Percentiles rank a stretch among this genome's conserved stretches.
Conservation (phyloP, 108 stramenopile genomes). For the Pseudonitzschia multiseries region DNA sequence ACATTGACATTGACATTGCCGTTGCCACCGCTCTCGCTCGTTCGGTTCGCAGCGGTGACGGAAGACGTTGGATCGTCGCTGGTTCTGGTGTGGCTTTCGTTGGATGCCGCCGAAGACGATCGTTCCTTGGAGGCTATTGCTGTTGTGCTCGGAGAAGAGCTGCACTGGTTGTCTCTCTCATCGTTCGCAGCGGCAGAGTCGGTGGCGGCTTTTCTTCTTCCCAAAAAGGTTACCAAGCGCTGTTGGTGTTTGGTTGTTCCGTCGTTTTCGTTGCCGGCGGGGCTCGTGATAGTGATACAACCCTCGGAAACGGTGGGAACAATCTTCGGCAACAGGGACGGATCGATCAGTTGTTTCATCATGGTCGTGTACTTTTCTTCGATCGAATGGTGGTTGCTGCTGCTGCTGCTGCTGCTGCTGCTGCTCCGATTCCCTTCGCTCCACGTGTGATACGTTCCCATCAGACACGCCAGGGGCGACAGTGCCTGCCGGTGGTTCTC, state of each 20-base stretch:
- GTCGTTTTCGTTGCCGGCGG: not conserved
- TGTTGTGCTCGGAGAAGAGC: too few species aligned
- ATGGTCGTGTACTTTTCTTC: slow-evolving; percentile 8
- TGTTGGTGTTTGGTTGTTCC: too few species aligned
- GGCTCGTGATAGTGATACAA: not conserved
- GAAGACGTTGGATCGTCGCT: slow-evolving; percentile 1
- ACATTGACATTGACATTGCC: too few species aligned
- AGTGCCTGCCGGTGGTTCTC: not conserved
- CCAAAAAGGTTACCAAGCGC: not conserved
- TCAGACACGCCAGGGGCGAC: slow-evolving; percentile 37
- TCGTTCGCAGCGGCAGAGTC: not conserved
- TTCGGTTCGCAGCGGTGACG: not conserved
- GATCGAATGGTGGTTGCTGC: too few species aligned
- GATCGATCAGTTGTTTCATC: slow-evolving; percentile 37
- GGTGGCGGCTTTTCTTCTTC: not conserved
- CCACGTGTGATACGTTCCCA: slow-evolving; percentile 32
- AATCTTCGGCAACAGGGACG: slow-evolving; percentile 19
- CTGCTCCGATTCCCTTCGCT: not conserved
- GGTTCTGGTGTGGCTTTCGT: not conserved
- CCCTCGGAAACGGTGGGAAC: not conserved
- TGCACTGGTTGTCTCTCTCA: not conserved
- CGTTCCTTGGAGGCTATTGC: not conserved
- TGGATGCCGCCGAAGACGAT: not conserved
- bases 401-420: too few species aligned
- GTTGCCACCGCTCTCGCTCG: not conserved